Evolutionary conservation across 305 asterid genomes (phyloP).

Genomic region (Solanum hybrid): DNA sequence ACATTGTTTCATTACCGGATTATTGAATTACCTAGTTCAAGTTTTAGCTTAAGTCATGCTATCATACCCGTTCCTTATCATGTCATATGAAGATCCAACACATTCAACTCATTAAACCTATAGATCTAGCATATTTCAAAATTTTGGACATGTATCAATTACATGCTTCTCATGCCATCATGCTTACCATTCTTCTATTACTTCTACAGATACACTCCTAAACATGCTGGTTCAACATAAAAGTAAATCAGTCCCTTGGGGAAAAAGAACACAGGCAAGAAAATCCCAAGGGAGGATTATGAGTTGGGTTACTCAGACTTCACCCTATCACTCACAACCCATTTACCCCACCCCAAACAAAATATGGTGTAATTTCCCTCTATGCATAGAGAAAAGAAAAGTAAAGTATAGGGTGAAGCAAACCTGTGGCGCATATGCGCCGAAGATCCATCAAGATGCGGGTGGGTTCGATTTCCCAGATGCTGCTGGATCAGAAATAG

Average conservation of each 20-base stretch:
- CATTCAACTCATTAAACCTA: background rate
- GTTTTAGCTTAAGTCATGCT: background rate
- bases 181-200: background rate
- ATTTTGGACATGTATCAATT: background rate
- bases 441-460: background rate
- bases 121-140: background rate
- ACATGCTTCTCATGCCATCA: background rate
- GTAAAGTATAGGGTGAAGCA: background rate
- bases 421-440: background rate
- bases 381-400: background rate
- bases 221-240: background rate
- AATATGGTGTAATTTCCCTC: background rate
- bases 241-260: background rate
- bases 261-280: background rate
- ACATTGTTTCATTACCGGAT: background rate
- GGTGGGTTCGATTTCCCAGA: background rate
- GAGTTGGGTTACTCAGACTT: background rate
- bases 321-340: background rate
- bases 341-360: background rate
- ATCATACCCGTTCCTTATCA: background rate
- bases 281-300: background rate
- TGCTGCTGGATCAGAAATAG: too few species aligned
- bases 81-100: background rate
- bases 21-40: background rate
- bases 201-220: background rate